Evolutionary conservation across 2,329 filamentous ascomycete genomes (phyloP).

Genomic region (Bipolaris gigantea): DNA sequence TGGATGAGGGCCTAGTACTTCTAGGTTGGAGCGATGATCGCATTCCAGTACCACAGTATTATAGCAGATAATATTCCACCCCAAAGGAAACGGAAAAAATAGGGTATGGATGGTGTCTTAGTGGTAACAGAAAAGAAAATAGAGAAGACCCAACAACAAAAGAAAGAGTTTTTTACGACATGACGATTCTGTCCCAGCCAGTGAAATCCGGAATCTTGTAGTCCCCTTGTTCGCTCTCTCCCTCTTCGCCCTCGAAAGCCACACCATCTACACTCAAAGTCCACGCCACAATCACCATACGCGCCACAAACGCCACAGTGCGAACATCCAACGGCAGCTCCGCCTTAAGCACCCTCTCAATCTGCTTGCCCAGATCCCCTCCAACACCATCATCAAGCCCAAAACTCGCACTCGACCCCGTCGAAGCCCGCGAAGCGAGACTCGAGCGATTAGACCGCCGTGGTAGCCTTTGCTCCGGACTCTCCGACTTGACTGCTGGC

Average conservation of each 20-base stretch:
- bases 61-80: too few species aligned
- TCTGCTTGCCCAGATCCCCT: slow-evolving; percentile 24
- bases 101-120: too few species aligned
- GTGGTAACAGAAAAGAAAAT: too few species aligned
- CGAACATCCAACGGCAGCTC: slow-evolving; percentile 31
- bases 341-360: slow-evolving; percentile 32
- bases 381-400: background rate
- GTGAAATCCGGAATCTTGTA: slow-evolving; percentile 19
- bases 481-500: too few species aligned
- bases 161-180: slow-evolving; percentile 2
- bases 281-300: slow-evolving; percentile 40
- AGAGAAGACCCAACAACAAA: too few species aligned
- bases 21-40: too few species aligned
- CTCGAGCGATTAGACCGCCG: slow-evolving; percentile 11
- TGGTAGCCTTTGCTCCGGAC: too few species aligned
- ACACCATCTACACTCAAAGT: slow-evolving; percentile 32
- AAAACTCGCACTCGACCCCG: background rate
- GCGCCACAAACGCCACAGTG: slow-evolving; percentile 27
- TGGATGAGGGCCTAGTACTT: too few species aligned
- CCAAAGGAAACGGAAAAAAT: too few species aligned
- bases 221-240: slow-evolving; percentile 17
- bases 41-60: too few species aligned
- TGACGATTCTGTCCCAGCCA: slow-evolving; percentile 9
- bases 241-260: slow-evolving; percentile 29
- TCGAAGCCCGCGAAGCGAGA: background rate